Base-by-base conservation (phyloP, 75 land plant genomes). In the Chamaecyparis obtusa region DNA sequence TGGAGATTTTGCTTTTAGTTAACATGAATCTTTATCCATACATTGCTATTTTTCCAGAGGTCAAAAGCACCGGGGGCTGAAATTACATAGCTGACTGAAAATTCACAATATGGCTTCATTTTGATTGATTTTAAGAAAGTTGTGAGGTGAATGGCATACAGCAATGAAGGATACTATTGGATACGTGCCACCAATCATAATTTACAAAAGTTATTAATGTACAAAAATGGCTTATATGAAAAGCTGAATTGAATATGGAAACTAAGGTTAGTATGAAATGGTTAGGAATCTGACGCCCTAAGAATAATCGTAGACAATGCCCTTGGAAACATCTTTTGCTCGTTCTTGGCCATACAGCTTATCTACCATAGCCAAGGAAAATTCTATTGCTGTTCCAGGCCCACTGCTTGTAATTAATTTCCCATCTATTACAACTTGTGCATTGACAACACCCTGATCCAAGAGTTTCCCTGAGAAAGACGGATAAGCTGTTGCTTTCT, bases 391-490 rank as follows among this genome's bases (percentile, higher is more conserved):
- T 37, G 90, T 94, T 21, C 94, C 93, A 85, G 97, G 93, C 24
- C 99, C 99, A 60, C 76, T 89, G 89, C 96, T 87, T 35, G 99
- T 97, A 56, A 95, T 92, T 21, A 96, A 19, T 56, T 91, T 93
- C 11, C 97, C 97, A 88, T 97, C 99, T 77, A 97, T 95, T 32
- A 97, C 94, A 85, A 96, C 93, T 75, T 90, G 86, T 41, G 94
- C 90, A 35, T 81, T 88, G 41, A 90, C 91, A 30, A 89, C 92
- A 82, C 87, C 91, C 85, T 92, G 90, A 71, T 92, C 92, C 83
- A 87, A 44, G 17, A 95, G 90, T 56, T 86, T 87, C 81, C 79
- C 86, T 19, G 87, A n/a, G 55, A 94, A 88, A 30, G 93, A 84
- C n/a, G 98, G 96, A 90, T 93, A 92, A 16, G 94, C 91, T 0